Conservation (phyloP, 1,139 yeast species). For the Candida pseudocylindracea region DNA sequence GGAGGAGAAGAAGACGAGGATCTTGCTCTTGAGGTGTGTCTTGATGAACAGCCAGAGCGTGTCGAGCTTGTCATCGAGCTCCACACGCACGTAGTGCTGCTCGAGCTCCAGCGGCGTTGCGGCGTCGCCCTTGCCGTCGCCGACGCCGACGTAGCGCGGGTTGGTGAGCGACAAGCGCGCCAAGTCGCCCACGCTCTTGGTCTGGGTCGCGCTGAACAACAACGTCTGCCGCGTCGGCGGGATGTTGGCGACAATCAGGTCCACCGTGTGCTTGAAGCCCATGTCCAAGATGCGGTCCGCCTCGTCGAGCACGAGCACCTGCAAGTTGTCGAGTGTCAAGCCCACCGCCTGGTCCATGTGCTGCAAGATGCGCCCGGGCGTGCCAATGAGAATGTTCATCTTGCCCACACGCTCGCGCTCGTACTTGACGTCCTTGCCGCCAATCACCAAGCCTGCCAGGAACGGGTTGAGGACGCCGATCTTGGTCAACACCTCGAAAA, state of each 20-base stretch:
- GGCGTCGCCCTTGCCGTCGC: constrained; percentile 20
- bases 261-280: constrained; percentile 86
- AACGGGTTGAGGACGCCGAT: constrained; percentile 65
- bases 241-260: constrained; percentile 61
- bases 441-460: constrained; percentile 90
- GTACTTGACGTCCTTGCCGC: constrained; percentile 81
- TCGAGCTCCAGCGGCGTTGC: constrained; percentile 70
- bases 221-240: constrained; percentile 80
- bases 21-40: constrained; percentile 69
- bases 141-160: constrained; percentile 54
- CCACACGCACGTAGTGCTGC: constrained; percentile 56
- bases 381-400: constrained; percentile 78
- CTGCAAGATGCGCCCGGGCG: constrained; percentile 89
- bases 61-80: constrained; percentile 65
- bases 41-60: constrained; percentile 77
- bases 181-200: constrained; percentile 67
- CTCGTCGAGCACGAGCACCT: constrained; percentile 74
- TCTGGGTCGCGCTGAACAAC: constrained; percentile 83
- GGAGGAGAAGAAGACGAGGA: constrained; percentile 74
- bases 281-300: constrained; percentile 92
- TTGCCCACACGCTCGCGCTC: constrained; percentile 72
- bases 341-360: constrained; percentile 91
- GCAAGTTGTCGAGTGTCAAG: constrained; percentile 58
- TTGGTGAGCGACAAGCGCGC: constrained; percentile 73
- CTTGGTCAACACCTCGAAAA: constrained; percentile 69